Percentiles rank a stretch among this genome's conserved stretches.
These are phyloP conservation scores for Saksenaea vasiformis DNA, from an alignment of 371 early-diverging fungal species.

Conservation along the genomic window DNA sequence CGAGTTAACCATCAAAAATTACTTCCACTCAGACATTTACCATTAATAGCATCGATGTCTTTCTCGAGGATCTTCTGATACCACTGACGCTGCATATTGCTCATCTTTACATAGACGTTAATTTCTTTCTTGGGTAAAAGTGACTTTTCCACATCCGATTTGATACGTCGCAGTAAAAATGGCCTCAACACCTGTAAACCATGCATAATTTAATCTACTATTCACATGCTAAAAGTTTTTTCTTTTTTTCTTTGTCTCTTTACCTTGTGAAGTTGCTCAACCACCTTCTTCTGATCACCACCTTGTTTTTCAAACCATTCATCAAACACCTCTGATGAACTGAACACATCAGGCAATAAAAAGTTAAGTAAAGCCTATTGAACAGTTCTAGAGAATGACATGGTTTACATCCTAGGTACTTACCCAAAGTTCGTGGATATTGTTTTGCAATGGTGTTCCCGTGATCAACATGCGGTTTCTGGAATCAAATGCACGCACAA, in stretches of 20 bases:
- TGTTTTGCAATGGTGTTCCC: slow-evolving; percentile 99
- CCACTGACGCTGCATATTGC: slow-evolving; percentile 96
- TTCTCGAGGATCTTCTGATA: slow-evolving; percentile 97
- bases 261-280: slow-evolving; percentile 92
- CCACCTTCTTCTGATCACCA: slow-evolving; percentile 83
- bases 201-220: too few species aligned
- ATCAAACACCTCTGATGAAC: slow-evolving; percentile 90
- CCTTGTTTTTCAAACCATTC: slow-evolving; percentile 82
- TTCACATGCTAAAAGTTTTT: too few species aligned
- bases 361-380: slow-evolving; percentile 92
- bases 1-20: neutral
- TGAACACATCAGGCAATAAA: slow-evolving; percentile 95
- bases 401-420: neutral
- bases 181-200: slow-evolving; percentile 77
- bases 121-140: slow-evolving; percentile 96
- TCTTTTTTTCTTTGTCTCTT: too few species aligned
- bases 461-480: slow-evolving; percentile 95
- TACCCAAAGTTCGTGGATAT: slow-evolving; percentile 97
- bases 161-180: slow-evolving; percentile 97
- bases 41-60: slow-evolving; percentile 96
- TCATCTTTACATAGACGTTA: slow-evolving; percentile 95
- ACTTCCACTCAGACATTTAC: slow-evolving; percentile 32
- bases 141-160: slow-evolving; percentile 97
- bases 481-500: slow-evolving; percentile 87
- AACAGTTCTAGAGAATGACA: neutral